Evolutionary conservation across 192 early-diverging fungal genomes (phyloP).

Genomic region (Gonapodya prolifera): DNA sequence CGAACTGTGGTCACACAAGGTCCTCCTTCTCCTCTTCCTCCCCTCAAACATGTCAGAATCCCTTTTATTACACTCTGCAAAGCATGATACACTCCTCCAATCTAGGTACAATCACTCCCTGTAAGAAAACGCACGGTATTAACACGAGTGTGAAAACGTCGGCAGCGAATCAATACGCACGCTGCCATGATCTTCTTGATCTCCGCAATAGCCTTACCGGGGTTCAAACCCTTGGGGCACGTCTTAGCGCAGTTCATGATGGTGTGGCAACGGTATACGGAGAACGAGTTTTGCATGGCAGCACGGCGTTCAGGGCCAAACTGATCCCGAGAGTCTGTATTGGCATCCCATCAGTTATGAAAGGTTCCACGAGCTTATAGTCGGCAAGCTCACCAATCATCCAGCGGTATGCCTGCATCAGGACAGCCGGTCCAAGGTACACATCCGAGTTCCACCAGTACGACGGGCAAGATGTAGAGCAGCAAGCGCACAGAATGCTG

Average conservation of each 20-base stretch:
- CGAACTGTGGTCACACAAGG: no score
- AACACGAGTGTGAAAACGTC: neutral
- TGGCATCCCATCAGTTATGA: no score
- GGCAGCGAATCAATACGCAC: neutral
- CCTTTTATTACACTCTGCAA: neutral
- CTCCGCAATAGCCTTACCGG: conserved; percentile 90
- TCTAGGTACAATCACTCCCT: neutral
- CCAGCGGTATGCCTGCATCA: conserved; percentile 98
- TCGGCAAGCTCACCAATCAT: conserved; percentile 32
- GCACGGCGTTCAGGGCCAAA: conserved; percentile 71
- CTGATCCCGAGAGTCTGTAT: conserved; percentile 87
- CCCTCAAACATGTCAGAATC: neutral
- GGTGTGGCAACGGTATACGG: conserved; percentile 97
- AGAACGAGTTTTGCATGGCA: conserved; percentile 85
- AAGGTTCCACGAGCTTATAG: no score
- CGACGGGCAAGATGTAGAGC: conserved; percentile 87
- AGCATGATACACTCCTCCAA: neutral
- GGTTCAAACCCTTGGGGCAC: conserved; percentile 96
- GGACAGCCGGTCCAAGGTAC: conserved; percentile 89
- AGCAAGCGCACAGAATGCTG: conserved; percentile 95
- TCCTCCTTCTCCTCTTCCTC: neutral
- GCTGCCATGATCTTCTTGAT: conserved; percentile 86
- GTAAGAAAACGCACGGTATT: neutral
- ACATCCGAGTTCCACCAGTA: conserved; percentile 86
- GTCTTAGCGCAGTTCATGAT: conserved; percentile 78